Base-by-base conservation (phyloP, 1,284 basidiomycete genomes). In the Peniophora sp. region DNA sequence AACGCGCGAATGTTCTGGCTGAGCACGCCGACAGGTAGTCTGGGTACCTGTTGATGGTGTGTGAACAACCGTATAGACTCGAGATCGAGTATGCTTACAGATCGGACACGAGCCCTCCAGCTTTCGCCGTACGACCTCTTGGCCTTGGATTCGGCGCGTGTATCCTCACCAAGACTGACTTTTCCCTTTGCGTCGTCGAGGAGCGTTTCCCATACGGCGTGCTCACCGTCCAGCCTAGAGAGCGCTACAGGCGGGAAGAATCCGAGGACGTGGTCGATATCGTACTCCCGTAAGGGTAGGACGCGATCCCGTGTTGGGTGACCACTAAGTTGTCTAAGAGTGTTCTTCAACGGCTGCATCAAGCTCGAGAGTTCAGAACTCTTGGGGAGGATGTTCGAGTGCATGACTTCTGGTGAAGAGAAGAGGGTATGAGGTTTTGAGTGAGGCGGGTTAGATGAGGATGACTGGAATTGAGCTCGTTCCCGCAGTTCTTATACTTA, bases 191-290 rank as follows among this genome's bases (percentile, higher is more conserved):
- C 88, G 20, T 73, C 70, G 11, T 64, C 69, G 24, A 85, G 73
- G 42, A 77, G 81, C 48, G 70, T 59, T 69, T 95, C 94, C 93
- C 92, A 97, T 2, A 84, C 62, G 8, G 70, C 70, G 60, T 81
- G 92, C 18, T 69, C 64, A 14, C 61, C 62, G 2, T 72, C 70
- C 9, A 97, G 73, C 23, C 71, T 74, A 14, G 75, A 73, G 6
- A 95, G 71, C 1, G 83, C 83, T 41, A 75, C 69, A 1, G 78
- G 70, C 0, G 96, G 96, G 56, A 98, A 78, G 72, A 97, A 98
- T 1, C 96, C 96, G 1, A 90, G 89, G 9, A 73, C 73, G 15
- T 58, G 57, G 51, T 68, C 60, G 47, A 69, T 60, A 45, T 68
- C 63, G 56, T 62, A 68, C 41, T 66, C 54, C 32, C 60, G 53